Conservation (phyloP, 148 eudicot genomes). For the Cornus controversa region DNA sequence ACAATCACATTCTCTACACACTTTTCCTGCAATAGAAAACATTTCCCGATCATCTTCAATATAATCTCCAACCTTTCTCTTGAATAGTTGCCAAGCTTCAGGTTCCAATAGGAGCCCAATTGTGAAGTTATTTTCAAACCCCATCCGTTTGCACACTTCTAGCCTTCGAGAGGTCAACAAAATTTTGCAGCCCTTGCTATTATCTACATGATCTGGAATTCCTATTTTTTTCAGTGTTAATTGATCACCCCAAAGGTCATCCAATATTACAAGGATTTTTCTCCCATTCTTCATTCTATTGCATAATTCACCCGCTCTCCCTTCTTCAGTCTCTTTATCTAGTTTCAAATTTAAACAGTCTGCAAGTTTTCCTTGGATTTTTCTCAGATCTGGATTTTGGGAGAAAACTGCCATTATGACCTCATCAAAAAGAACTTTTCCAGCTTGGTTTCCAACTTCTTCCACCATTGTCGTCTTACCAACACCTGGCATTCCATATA, state of each 20-base stretch:
- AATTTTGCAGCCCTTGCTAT: not conserved
- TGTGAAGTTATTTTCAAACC: not conserved
- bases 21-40: not conserved
- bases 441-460: not conserved
- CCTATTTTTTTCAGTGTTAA: slow-evolving; percentile 10
- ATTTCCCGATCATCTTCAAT: not conserved
- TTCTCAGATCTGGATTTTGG: not conserved
- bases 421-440: not conserved
- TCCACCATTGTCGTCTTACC: slow-evolving; percentile 4
- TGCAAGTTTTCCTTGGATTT: not conserved
- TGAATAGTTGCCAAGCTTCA: not conserved
- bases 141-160: not conserved
- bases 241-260: slow-evolving; percentile 18
- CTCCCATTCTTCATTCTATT: not conserved
- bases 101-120: not conserved
- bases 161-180: slow-evolving; percentile 9
- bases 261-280: slow-evolving; percentile 10
- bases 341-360: rapidly evolving
- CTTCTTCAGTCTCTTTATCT: not conserved
- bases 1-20: slow-evolving; percentile 9
- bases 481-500: slow-evolving; percentile 11
- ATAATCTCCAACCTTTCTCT: not conserved
- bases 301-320: not conserved
- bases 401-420: not conserved
- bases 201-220: not conserved